Base-by-base conservation (phyloP, 768 basidiomycete species). In the Grammothele lineata region DNA sequence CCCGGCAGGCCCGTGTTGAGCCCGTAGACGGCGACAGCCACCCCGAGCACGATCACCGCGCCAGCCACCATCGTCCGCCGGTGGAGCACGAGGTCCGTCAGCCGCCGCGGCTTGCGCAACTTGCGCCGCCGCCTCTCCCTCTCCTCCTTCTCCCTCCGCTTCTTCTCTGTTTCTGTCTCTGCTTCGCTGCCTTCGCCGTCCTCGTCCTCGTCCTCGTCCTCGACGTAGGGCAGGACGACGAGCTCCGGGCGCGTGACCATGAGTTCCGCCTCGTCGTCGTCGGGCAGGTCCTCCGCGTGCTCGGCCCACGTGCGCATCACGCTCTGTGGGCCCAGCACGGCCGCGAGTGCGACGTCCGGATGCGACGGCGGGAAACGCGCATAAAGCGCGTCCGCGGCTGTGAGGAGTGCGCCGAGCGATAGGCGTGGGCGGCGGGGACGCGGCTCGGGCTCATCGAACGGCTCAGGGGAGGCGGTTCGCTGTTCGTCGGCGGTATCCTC, bases 301-400 rank as follows among this genome's bases (percentile, higher is more conserved):
- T 81, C 76, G 15, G 74, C 77, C 87, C 87, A 92, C 8, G 89
- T 90, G 61, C 74, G 78, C 41, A 88, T 69, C 30, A 78, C 85
- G 57, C 86, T 89, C 56, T 85, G 81, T 1, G 85, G 86, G 8
- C 89, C 89, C 76, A 92, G 80, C 39, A 86, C 86, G 23, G 70
- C 66, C 5, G 73, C 65, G 14, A 87, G 66, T 3, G 54, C 60
- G 11, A 91, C 67, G 0, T 62, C 67, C 9, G 81, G 74, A 42
- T 84, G 74, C 1, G 73, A 68, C 2, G 85, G 84, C 4, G 87
- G 85, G 61, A 75, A 84, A 17, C 59, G 54, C n/a, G 60, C 53
- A 40, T 75, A 78, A 11, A 91, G 77, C 7, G 65, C 70, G 55
- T 88, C 85, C 1, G 87, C 73, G 22, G 70, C 70, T 4, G 59